Conservation (phyloP, 2,329 filamentous ascomycete genomes). For the Bipolaris zeicola region DNA sequence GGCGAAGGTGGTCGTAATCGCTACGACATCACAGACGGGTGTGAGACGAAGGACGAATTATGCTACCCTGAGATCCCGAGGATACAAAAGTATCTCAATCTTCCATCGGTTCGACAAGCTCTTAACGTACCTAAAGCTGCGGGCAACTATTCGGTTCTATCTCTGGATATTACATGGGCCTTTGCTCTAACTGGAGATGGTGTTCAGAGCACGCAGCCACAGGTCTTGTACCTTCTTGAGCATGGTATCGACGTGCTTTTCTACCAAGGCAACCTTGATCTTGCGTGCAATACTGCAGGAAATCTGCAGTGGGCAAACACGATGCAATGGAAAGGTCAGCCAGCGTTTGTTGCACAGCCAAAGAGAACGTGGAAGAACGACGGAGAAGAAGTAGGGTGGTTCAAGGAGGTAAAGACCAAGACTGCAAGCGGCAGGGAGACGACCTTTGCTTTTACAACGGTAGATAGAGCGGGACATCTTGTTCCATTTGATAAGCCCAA, state of each 20-base stretch:
- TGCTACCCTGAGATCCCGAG: constrained; percentile 46
- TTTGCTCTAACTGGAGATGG: constrained; percentile 39
- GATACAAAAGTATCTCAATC: constrained; percentile 44
- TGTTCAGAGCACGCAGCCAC: constrained; percentile 39
- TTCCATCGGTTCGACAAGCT: constrained; percentile 40
- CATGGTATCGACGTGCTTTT: constrained; percentile 48
- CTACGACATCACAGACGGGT: constrained; percentile 52
- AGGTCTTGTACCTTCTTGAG: constrained; percentile 45
- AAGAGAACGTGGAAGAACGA: constrained; percentile 34
- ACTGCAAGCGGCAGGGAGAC: constrained; percentile 36
- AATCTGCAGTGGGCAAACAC: constrained; percentile 49
- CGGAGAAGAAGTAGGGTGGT: constrained; percentile 40
- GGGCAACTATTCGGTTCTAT: constrained; percentile 39
- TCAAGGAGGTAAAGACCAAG: constrained; percentile 41
- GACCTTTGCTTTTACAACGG: constrained; percentile 43
- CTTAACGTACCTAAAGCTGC: constrained; percentile 42
- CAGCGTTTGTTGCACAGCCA: constrained; percentile 48
- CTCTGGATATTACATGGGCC: constrained; percentile 30
- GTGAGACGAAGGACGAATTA: constrained; percentile 44
- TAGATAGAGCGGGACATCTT: constrained; percentile 53
- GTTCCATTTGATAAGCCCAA: constrained; percentile 46
- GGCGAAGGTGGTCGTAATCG: constrained; percentile 49
- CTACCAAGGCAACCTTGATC: constrained; percentile 50
- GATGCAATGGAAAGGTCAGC: constrained; percentile 54
- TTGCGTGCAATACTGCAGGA: constrained; percentile 51